Conservation (phyloP, 2,329 filamentous ascomycete genomes). For the Huntiella decipiens region DNA sequence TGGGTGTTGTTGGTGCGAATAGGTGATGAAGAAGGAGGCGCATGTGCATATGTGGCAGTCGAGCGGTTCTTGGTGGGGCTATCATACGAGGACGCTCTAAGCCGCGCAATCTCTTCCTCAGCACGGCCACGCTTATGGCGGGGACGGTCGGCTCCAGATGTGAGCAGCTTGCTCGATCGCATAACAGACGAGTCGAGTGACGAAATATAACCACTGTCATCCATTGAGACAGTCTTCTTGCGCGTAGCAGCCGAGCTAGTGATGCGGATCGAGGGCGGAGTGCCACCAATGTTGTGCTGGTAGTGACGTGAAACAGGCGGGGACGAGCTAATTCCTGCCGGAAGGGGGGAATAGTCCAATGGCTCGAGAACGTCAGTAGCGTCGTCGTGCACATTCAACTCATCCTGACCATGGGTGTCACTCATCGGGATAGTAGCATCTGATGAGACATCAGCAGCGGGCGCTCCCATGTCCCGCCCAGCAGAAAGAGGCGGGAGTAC, state of each 20-base stretch:
- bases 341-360: constrained; percentile 52
- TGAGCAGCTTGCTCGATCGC: constrained; percentile 48
- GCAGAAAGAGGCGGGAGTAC: constrained; percentile 22
- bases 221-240: constrained; percentile 60
- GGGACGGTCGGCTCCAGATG: constrained; percentile 63
- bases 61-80: constrained; percentile 60
- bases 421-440: constrained; percentile 61
- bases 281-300: constrained; percentile 40
- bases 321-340: constrained; percentile 66
- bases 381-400: constrained; percentile 25
- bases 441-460: constrained; percentile 45
- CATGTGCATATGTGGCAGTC: constrained; percentile 23
- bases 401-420: constrained; percentile 40
- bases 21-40: constrained; percentile 48
- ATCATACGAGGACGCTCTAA: constrained; percentile 81
- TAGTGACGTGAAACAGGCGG: constrained; percentile 53
- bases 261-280: constrained; percentile 50
- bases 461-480: constrained; percentile 19
- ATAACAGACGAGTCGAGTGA: constrained; percentile 81
- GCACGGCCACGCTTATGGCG: constrained; percentile 75
- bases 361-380: constrained; percentile 18
- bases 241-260: constrained; percentile 45
- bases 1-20: constrained; percentile 37
- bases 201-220: constrained; percentile 92
- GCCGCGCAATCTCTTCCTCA: constrained; percentile 85